Evolutionary conservation across 2,329 filamentous ascomycete species (phyloP), one percentile per base, ranked within the genome.

Genomic region (Pseudopithomyces chartarum): DNA sequence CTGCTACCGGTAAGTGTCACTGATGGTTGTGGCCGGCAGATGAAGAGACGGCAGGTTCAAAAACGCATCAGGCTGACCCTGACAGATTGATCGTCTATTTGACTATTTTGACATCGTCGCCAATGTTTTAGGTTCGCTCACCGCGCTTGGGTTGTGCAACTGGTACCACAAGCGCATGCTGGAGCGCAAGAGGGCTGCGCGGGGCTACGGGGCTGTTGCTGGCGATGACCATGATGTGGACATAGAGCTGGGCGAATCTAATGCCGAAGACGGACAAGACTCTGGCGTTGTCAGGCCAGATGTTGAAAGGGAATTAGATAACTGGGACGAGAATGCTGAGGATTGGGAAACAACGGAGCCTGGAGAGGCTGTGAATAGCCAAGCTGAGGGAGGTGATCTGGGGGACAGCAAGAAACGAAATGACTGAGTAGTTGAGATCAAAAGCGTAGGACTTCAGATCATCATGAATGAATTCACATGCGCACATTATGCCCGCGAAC

Each of bases 151-250:
- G 0, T 74, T 96, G 19, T 96, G 91, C 73, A 88, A 87, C 55
- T 94, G 91, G 90, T 99, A 99, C 74, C 95, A 99, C 78, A 90
- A 90, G 71, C 89, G 95, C 57, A 98, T 98, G 92, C 81, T 98
- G 38, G 94, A 98, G 76, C 85, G 95, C 60, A 91, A 90, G 73
- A 85, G 93, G 58, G 81, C 86, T 69, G 86, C 86, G 54, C 90
- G 90, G 70, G 85, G 85, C 50, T 96, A 96, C 69, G 83, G 85
- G 52, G 83, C 85, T 6, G 84, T 96, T 6, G 85, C 90, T 0
- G 87, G 86, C 26, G 85, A 85, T 13, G 84, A 83, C 29, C 74
- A 75, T 6, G 80, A 78, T 20, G 70, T 70, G 40, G 78, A 97
- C 73, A 76, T 97, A 13, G 93, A 97, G 78, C 83, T 97, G 6